These are phyloP conservation scores for Suillus spraguei DNA, from an alignment of 768 basidiomycete genomes.

Conservation along the genomic window DNA sequence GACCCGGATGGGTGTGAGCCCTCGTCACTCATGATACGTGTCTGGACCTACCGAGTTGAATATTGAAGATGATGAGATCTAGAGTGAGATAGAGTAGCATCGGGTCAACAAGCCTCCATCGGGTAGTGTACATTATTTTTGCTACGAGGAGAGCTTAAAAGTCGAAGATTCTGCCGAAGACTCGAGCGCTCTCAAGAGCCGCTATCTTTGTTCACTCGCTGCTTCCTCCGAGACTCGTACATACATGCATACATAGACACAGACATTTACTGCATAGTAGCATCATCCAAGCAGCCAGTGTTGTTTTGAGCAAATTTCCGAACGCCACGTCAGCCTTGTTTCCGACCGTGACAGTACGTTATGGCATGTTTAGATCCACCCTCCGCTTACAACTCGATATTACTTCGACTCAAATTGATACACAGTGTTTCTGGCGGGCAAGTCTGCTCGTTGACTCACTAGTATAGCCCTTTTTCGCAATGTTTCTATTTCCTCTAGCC, in stretches of 20 bases:
- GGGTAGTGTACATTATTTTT: too few relatives aligned
- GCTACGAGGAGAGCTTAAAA: background rate
- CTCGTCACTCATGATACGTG: background rate
- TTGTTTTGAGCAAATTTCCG: background rate
- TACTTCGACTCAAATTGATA: background rate
- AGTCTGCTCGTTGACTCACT: background rate
- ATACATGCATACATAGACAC: background rate
- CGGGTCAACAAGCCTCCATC: too few relatives aligned
- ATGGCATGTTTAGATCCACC: background rate
- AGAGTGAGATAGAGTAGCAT: background rate
- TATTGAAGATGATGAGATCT: background rate
- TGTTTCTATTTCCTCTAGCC: slow-evolving; percentile 26
- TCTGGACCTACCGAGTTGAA: background rate
- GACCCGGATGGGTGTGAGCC: background rate
- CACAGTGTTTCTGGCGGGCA: background rate
- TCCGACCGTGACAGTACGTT: background rate
- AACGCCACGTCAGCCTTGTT: slow-evolving; percentile 6
- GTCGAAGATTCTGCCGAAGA: too few relatives aligned
- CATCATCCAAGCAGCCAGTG: background rate
- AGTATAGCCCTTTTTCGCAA: slow-evolving; percentile 5
- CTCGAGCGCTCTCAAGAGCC: too few relatives aligned
- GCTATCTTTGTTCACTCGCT: background rate
- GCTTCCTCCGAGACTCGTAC: too few relatives aligned
- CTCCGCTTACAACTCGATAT: background rate
- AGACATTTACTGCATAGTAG: too few relatives aligned